Conservation (phyloP, 345 rosid species). For the Eucalyptus grandis region DNA sequence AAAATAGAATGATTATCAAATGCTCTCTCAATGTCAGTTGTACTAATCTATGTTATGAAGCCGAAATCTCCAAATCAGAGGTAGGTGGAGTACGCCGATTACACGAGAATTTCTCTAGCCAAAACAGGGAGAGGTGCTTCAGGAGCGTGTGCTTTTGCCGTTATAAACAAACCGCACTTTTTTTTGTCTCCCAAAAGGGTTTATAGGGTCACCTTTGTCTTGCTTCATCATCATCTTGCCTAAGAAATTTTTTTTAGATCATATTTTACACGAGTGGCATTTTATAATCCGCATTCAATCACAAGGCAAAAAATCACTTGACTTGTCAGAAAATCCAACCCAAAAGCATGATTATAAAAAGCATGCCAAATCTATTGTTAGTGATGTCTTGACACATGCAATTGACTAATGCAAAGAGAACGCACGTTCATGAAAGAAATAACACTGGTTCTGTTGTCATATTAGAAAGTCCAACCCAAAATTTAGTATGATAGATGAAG, state of each 20-base stretch:
- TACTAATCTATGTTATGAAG: background rate
- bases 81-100: background rate
- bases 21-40: too few species aligned
- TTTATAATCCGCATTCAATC: background rate
- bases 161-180: background rate
- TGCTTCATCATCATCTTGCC: background rate
- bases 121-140: background rate
- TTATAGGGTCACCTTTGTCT: background rate
- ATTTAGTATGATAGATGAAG: background rate
- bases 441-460: rapidly evolving
- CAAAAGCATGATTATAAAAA: background rate
- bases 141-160: background rate
- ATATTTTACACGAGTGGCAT: background rate
- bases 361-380: too few species aligned
- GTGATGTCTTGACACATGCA: background rate
- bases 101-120: background rate
- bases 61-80: background rate
- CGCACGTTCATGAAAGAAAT: background rate
- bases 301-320: background rate
- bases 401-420: background rate
- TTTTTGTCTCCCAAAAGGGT: background rate
- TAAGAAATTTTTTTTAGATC: background rate
- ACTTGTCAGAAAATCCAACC: background rate
- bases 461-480: background rate
- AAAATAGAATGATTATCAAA: too few species aligned